Conservation (phyloP, 257 asterid genomes). For the Salvia splendens region DNA sequence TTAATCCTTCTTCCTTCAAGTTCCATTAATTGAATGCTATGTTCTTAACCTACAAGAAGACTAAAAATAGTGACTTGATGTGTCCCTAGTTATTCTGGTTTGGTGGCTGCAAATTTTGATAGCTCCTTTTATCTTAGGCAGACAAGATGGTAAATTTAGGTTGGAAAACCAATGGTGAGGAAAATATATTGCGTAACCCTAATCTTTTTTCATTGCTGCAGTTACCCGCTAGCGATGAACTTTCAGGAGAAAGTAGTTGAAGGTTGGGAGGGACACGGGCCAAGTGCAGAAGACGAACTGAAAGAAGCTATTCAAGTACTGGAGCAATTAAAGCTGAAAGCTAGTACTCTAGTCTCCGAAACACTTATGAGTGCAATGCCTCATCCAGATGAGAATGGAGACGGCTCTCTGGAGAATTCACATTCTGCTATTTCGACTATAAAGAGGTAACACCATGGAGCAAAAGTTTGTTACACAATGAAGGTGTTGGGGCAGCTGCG, state of each 20-base stretch:
- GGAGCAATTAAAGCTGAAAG: constrained; percentile 65
- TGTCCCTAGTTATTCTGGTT: neutral
- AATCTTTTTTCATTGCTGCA: constrained; percentile 37
- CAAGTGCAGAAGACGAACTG: constrained; percentile 68
- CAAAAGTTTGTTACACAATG: neutral
- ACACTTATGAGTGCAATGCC: constrained; percentile 59
- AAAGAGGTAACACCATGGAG: constrained; percentile 27
- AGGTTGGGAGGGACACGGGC: constrained; percentile 80
- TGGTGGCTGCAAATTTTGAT: neutral
- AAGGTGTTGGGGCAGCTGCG: constrained; percentile 1
- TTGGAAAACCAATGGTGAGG: constrained; percentile 1
- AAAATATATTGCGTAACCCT: neutral
- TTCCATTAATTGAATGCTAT: neutral
- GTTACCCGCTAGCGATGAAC: constrained; percentile 74
- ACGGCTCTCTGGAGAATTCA: constrained; percentile 15
- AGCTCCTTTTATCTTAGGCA: constrained; percentile 3
- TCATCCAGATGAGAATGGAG: constrained; percentile 33
- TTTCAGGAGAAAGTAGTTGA: constrained; percentile 87
- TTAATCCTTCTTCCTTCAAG: neutral
- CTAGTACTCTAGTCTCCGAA: constrained; percentile 43
- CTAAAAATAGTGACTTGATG: neutral
- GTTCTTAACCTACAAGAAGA: neutral
- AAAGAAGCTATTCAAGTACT: constrained; percentile 65
- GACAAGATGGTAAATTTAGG: neutral
- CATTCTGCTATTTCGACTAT: constrained; percentile 29